Evolutionary conservation across 2,329 filamentous ascomycete genomes (phyloP).

Genomic region (Alternaria atra): DNA sequence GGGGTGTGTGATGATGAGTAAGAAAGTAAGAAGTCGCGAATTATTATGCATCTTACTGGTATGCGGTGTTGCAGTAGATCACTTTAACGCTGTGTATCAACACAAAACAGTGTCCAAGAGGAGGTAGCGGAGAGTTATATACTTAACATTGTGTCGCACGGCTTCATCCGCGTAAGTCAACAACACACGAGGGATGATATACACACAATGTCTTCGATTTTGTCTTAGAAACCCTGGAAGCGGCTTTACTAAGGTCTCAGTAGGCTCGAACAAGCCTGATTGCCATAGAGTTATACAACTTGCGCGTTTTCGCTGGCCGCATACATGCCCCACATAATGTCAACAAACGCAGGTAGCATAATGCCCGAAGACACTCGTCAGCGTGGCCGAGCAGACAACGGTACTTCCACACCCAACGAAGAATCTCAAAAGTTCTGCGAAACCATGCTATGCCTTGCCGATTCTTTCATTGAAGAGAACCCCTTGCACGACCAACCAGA

Average conservation of each 20-base stretch:
- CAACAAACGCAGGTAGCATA: neutral
- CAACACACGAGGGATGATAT: neutral
- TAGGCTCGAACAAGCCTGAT: neutral
- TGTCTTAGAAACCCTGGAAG: neutral
- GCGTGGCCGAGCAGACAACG: neutral
- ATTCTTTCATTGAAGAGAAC: neutral
- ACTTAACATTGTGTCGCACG: neutral
- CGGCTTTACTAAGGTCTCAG: neutral
- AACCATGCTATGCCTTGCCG: neutral
- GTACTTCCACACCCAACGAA: too few relatives aligned
- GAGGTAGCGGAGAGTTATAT: neutral
- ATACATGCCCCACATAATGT: neutral
- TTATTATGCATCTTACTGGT: rapidly evolving
- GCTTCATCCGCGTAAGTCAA: neutral
- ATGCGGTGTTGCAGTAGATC: neutral
- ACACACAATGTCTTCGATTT: neutral
- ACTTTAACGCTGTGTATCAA: neutral
- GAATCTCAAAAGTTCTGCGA: neutral
- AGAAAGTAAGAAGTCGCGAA: neutral
- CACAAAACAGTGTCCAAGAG: neutral
- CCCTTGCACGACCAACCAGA: neutral
- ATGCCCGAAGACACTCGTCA: rapidly evolving
- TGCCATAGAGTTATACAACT: neutral
- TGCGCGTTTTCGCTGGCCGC: neutral
- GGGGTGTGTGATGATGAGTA: neutral